These are phyloP conservation scores for Oldenlandia corymbosa DNA, from an alignment of 257 asterid genomes.

Conservation along the genomic window DNA sequence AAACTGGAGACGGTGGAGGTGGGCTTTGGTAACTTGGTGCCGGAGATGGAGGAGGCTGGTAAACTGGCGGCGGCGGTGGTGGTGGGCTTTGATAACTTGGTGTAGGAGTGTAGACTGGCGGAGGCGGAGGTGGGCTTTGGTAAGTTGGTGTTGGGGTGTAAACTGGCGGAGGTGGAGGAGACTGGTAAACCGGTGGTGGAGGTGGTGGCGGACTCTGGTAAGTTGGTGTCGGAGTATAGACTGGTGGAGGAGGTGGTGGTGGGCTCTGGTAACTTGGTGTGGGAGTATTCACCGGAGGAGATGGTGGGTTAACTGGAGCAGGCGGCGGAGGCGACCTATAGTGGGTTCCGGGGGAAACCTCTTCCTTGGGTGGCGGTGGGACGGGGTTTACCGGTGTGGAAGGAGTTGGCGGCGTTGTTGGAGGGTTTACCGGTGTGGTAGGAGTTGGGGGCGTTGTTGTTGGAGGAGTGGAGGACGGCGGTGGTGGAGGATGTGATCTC, in stretches of 20 bases:
- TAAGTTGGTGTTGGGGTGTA: constrained; percentile 14
- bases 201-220: constrained; percentile 19
- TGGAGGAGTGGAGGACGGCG: constrained; percentile 4
- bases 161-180: constrained; percentile 23
- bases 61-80: constrained; percentile 17
- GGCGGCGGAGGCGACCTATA: constrained; percentile 16
- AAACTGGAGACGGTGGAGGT: constrained; percentile 12
- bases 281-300: constrained; percentile 20
- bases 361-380: constrained; percentile 19
- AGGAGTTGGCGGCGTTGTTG: constrained; percentile 13
- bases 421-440: constrained; percentile 5
- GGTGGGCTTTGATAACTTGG: constrained; percentile 19
- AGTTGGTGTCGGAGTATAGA: constrained; percentile 19
- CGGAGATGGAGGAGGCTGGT: constrained; percentile 17
- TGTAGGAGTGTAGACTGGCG: constrained; percentile 17
- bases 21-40: no score
- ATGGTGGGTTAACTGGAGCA: constrained; percentile 22
- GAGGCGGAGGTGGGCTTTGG: constrained; percentile 14
- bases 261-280: constrained; percentile 18
- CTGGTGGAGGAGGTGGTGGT: constrained; percentile 19
- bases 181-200: constrained; percentile 6
- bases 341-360: neutral
- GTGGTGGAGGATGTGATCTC: constrained; percentile 46
- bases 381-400: constrained; percentile 1
- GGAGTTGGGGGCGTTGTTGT: constrained; percentile 29